phyloP scores from a whole-genome alignment of 108 stramenopile species.

The Nitzschia sp. region DNA sequence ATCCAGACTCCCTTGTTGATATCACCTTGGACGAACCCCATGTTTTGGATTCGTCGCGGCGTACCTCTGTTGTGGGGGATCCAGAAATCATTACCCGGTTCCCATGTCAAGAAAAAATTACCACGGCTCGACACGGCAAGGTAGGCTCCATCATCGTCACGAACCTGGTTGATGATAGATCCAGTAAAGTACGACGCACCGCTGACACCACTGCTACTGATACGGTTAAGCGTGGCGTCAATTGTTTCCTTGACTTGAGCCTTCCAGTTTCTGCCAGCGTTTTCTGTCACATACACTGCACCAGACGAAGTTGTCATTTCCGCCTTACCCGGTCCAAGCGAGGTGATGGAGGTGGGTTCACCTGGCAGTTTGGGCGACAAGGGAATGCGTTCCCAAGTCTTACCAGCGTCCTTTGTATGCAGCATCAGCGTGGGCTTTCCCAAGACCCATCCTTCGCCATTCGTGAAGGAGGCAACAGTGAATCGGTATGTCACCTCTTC shows the following conservation, averaged over 20 bases:
- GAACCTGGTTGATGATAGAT: slow-evolving; percentile 85
- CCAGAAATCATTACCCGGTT: slow-evolving; percentile 98
- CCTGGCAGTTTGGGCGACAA: slow-evolving; percentile 96
- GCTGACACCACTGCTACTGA: slow-evolving; percentile 86
- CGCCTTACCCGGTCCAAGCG: slow-evolving; percentile 85
- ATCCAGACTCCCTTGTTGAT: slow-evolving; percentile 95
- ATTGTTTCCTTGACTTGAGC: slow-evolving; percentile 98
- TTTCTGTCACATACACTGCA: slow-evolving; percentile 93
- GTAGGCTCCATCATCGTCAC: slow-evolving; percentile 86
- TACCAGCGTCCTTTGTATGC: slow-evolving; percentile 93
- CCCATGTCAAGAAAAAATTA: slow-evolving; percentile 98
- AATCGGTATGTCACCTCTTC: slow-evolving; percentile 95
- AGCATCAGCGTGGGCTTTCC: slow-evolving; percentile 94
- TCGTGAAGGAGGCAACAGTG: slow-evolving; percentile 81
- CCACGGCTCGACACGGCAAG: slow-evolving; percentile 92
- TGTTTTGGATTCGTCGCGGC: slow-evolving; percentile 94
- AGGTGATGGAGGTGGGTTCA: slow-evolving; percentile 89
- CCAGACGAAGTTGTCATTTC: slow-evolving; percentile 96
- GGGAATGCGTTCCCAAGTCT: slow-evolving; percentile 97
- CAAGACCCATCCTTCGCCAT: slow-evolving; percentile 95
- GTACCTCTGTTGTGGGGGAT: slow-evolving; percentile 98
- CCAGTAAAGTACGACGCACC: slow-evolving; percentile 97
- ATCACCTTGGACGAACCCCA: slow-evolving; percentile 94
- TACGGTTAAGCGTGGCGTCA: slow-evolving; percentile 95
- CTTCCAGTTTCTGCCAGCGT: slow-evolving; percentile 97